Percentiles rank a stretch among this genome's conserved stretches.
Conservation (phyloP, 2,329 filamentous ascomycete genomes). For the Ambrosiella xylebori region DNA sequence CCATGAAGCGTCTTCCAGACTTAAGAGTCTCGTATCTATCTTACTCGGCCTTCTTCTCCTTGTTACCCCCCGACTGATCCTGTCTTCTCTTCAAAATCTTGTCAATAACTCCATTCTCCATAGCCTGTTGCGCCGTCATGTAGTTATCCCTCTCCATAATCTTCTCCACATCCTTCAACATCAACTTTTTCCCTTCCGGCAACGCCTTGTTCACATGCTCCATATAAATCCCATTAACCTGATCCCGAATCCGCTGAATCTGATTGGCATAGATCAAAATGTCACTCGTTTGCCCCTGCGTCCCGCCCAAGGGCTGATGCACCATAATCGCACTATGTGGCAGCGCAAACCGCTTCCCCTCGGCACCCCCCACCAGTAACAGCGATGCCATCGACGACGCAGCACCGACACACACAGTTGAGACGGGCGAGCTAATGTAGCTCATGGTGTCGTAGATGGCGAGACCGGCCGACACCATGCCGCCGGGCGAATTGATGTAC, state of each 20-base stretch:
- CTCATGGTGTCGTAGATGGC: conserved; percentile 99
- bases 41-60: background rate
- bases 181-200: conserved; percentile 54
- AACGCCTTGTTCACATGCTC: conserved; percentile 65
- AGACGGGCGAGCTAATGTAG: conserved; percentile 85
- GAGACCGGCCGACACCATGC: conserved; percentile 62
- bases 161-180: conserved; percentile 66
- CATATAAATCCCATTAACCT: conserved; percentile 82
- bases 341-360: conserved; percentile 71
- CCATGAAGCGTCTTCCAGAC: background rate
- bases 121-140: conserved; percentile 71
- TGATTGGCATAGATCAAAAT: conserved; percentile 96
- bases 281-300: conserved; percentile 50
- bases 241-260: conserved; percentile 69
- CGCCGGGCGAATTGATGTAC: conserved; percentile 94
- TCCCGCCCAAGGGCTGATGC: conserved; percentile 75
- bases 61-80: background rate
- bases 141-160: conserved; percentile 97
- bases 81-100: conserved; percentile 43
- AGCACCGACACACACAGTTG: conserved; percentile 86
- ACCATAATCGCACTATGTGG: conserved; percentile 96
- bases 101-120: conserved; percentile 82
- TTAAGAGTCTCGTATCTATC: background rate
- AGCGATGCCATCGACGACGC: conserved; percentile 91
- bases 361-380: conserved; percentile 67